phyloP scores from a whole-genome alignment of 345 rosid species.

The Euphorbia peplus region DNA sequence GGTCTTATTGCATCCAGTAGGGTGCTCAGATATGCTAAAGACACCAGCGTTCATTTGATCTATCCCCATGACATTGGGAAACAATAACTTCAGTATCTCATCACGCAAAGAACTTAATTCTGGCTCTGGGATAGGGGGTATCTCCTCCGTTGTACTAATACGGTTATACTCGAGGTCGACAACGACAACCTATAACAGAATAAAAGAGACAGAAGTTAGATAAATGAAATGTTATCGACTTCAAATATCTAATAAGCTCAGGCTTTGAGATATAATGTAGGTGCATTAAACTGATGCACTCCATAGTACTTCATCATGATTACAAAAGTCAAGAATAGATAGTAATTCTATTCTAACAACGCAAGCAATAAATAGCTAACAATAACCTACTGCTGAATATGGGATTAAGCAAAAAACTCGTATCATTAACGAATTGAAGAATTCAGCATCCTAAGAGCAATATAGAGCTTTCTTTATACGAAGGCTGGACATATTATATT shows the following conservation, averaged over 20 bases:
- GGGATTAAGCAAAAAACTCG: background rate
- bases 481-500: background rate
- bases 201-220: background rate
- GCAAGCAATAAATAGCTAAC: background rate
- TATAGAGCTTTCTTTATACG: background rate
- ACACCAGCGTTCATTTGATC: slow-evolving; percentile 69
- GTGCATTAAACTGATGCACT: background rate
- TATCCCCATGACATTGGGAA: slow-evolving; percentile 82
- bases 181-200: slow-evolving; percentile 74
- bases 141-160: slow-evolving; percentile 85
- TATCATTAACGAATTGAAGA: background rate
- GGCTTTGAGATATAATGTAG: background rate
- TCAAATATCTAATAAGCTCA: background rate
- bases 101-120: slow-evolving; percentile 73
- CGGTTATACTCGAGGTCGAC: slow-evolving; percentile 92
- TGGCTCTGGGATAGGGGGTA: slow-evolving; percentile 94
- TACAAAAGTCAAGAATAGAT: background rate
- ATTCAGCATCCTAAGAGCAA: background rate
- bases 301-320: background rate
- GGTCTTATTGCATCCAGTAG: slow-evolving; percentile 63
- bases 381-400: slow-evolving; percentile 1
- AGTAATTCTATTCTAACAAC: background rate
- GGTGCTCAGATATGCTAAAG: slow-evolving; percentile 51
- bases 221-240: background rate
- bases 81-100: slow-evolving; percentile 71